Conservation (phyloP, 2,329 filamentous ascomycete genomes). For the Aspergillus ustus region DNA sequence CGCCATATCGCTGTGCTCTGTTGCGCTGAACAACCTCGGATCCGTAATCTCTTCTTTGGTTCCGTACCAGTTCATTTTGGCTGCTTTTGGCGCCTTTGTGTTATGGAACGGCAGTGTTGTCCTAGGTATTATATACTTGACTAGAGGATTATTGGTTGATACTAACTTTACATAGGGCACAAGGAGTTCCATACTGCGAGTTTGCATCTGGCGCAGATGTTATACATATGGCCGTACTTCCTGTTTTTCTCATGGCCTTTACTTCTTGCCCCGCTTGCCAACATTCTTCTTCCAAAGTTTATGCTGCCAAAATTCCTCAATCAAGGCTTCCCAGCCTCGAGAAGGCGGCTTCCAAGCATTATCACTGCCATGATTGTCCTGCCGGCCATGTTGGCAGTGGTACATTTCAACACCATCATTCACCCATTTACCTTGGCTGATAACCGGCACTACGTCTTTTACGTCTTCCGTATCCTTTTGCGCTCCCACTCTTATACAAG, state of each 20-base stretch:
- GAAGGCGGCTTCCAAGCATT: conserved; percentile 44
- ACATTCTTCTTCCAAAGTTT: conserved; percentile 38
- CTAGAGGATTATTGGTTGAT: not conserved
- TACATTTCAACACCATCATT: conserved; percentile 87
- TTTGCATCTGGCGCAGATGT: conserved; percentile 86
- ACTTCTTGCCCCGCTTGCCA: conserved; percentile 61
- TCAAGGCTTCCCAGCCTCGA: conserved; percentile 37
- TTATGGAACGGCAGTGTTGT: conserved; percentile 90
- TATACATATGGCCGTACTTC: conserved; percentile 92
- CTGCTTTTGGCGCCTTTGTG: conserved; percentile 74
- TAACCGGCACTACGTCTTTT: conserved; percentile 97
- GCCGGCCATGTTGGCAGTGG: conserved; percentile 52
- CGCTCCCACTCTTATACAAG: conserved; percentile 66
- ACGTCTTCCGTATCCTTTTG: conserved; percentile 85
- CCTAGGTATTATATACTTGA: conserved; percentile 63
- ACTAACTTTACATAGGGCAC: conserved; percentile 64
- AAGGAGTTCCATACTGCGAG: conserved; percentile 93
- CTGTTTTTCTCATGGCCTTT: conserved; percentile 87
- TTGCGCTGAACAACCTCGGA: conserved; percentile 52
- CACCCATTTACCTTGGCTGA: conserved; percentile 96
- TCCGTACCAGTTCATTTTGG: conserved; percentile 66
- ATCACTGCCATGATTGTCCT: conserved; percentile 42
- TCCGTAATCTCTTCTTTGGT: conserved; percentile 45
- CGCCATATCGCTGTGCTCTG: conserved; percentile 67
- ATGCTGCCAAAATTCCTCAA: conserved; percentile 41